Conservation (phyloP, 768 basidiomycete species). For the Leucocoprinus birnbaumii region DNA sequence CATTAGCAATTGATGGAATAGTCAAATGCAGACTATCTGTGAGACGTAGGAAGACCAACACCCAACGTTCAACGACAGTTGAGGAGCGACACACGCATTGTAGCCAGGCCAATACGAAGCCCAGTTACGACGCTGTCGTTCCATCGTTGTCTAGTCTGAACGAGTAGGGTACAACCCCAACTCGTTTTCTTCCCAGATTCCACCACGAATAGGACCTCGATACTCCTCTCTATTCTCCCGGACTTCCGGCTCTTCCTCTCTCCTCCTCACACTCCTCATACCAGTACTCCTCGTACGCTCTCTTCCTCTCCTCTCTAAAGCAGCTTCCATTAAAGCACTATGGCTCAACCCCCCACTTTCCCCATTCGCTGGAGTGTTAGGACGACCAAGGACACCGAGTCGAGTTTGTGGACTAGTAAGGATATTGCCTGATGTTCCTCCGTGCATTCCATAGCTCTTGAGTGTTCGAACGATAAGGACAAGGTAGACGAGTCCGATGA, state of each 20-base stretch:
- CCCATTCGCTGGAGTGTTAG: neutral
- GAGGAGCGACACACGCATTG: too few species aligned
- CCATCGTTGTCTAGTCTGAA: neutral
- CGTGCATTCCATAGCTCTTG: slow-evolving; percentile 48
- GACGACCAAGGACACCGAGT: neutral
- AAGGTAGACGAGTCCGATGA: slow-evolving; percentile 61
- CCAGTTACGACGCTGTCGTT: too few species aligned
- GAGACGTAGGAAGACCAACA: too few species aligned
- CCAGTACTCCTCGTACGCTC: slow-evolving; percentile 19
- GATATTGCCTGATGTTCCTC: slow-evolving; percentile 15
- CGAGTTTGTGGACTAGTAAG: slow-evolving; percentile 11
- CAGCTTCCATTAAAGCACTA: slow-evolving; percentile 15
- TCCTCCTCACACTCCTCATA: neutral
- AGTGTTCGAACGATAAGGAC: slow-evolving; percentile 59
- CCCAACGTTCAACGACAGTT: too few species aligned
- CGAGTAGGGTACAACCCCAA: neutral
- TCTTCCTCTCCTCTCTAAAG: slow-evolving; percentile 25
- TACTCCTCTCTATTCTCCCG: neutral
- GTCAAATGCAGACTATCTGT: too few species aligned
- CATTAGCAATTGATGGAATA: too few species aligned
- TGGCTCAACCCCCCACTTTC: slow-evolving; percentile 8
- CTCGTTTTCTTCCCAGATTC: neutral
- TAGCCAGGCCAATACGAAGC: too few species aligned
- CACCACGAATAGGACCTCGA: neutral
- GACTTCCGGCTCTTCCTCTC: slow-evolving; percentile 1